Base-by-base conservation (phyloP, 805 yeast genomes). In the Ogataea allantospora region DNA sequence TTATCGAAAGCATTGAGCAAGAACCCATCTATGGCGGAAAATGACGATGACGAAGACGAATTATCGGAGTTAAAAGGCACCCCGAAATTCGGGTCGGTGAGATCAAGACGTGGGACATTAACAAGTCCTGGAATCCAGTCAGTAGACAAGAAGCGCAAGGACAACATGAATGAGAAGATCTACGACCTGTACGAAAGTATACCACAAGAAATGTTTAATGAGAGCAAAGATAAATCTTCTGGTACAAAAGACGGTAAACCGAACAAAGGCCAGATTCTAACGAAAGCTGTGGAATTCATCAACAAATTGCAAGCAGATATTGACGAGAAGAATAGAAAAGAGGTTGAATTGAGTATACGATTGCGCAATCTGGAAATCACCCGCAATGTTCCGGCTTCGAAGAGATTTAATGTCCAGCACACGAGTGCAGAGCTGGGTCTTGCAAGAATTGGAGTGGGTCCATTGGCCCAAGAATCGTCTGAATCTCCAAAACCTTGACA, bases 191-290 rank as follows among this genome's bases (percentile, higher is more conserved):
- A 48, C 53, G 56, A 37, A 56, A 52, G 50, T 55, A 63, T 43
- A 8, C 68, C 68, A 2, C 30, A 29, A 8, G 62, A 57, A n/a
- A 67, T 69, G 30, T 66, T 65, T 43, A 55, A 62, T 8, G 74
- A 72, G 11, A 53, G 53, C 8, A 60, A 59, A 27, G 73, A 65
- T 17, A 71, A 69, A 46, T 73, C 77, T 3, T 67, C 77, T 5
- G 91, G 91, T 0, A 83, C 91, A 1, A 83, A 80, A 46, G 91
- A 83, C 51, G 93, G 91, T 2, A 83, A 82, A 48, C 95, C 95
- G 0, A 84, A 83, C 54, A 85, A 85, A 61, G 95, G 95, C 2
- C 91, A 83, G 55, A 83, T 85, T 2, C 64, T 85, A 42, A 74
- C 86, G 7, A 83, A 81, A 53, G 75, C 87, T 0, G 88, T 84